Base-by-base conservation (phyloP, 1,284 basidiomycete species). In the Puccinia horiana region DNA sequence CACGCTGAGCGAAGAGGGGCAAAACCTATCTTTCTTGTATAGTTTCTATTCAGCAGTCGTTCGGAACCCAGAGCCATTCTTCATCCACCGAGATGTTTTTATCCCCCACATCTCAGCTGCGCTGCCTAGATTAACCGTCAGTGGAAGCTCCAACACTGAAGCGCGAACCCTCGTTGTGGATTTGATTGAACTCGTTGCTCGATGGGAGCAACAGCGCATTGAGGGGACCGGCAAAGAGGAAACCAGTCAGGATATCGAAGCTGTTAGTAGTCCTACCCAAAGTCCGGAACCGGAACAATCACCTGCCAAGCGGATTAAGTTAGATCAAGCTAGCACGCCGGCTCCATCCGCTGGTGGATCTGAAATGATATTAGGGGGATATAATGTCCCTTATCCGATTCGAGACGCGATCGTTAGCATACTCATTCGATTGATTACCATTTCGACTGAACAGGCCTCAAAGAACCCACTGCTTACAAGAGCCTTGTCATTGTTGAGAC, bases 41-140 rank as follows among this genome's bases (percentile, higher is more conserved):
- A 92, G 93, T 83, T 94, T 98, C 76, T 96, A 98, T 87, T 93
- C 95, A 84, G 91, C 99, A 81, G 92, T 99, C 80, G 92, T 95
- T 83, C 93, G 95, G 83, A 95, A 99, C 84, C 91, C 93, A 0
- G 91, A 95, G 81, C 90, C 98, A 6, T 99, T 99, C 89, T 99
- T 94, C 88, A 92, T 94, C 74, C 94, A 95, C 83, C 92, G 97
- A 65, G 93, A 94, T 20, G 89, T 98, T 47, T 99, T 99, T 87
- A 91, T 99, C n/a, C 94, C 95, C 0, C 94, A 97, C 86, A 95
- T 99, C 88, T 93, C 96, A 83, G 93, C 93, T 86, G 94, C 93
- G 49, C 89, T 99, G 82, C 90, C 91, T 79, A 96, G 95, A 87
- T 90, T 99, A 26, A 95, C 95, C 35, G 91, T 92, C 1, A 88